Evolutionary conservation across 495 filamentous ascomycete species (phyloP).

Genomic region (Penicillium robsamsonii): DNA sequence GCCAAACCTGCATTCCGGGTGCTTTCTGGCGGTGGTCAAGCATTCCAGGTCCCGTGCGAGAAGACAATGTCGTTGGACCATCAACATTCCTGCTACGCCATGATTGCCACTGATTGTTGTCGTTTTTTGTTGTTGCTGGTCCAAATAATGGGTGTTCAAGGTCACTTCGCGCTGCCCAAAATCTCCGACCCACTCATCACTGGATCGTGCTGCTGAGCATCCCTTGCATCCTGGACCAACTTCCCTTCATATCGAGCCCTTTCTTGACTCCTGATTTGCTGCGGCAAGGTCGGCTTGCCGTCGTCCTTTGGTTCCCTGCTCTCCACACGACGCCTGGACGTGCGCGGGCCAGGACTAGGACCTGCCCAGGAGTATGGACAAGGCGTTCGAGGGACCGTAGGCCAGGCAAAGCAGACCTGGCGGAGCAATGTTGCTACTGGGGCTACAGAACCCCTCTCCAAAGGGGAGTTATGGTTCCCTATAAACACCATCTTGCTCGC

Average conservation of each 20-base stretch:
- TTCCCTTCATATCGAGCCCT: constrained; percentile 36
- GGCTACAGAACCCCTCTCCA: constrained; percentile 33
- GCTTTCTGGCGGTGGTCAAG: constrained; percentile 17
- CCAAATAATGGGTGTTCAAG: constrained; percentile 18
- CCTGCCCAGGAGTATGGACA: constrained; percentile 36
- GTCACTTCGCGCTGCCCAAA: constrained; percentile 35
- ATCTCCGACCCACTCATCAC: constrained; percentile 43
- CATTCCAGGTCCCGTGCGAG: constrained; percentile 31
- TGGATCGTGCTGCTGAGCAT: constrained; percentile 40
- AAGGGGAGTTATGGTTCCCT: constrained; percentile 42
- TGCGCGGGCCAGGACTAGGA: constrained; percentile 33
- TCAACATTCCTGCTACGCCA: constrained; percentile 39
- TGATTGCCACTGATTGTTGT: constrained; percentile 29
- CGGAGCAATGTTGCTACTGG: constrained; percentile 41
- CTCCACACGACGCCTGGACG: constrained; percentile 33
- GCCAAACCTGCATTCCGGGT: constrained; percentile 39
- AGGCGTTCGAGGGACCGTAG: constrained; percentile 43
- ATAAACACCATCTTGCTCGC: constrained; percentile 53
- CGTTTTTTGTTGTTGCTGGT: constrained; percentile 26
- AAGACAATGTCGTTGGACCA: constrained; percentile 25
- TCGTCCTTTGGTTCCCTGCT: constrained; percentile 25
- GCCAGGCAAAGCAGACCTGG: constrained; percentile 40
- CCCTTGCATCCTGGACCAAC: constrained; percentile 42
- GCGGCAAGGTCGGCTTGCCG: constrained; percentile 35
- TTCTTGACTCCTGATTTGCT: constrained; percentile 47